These are phyloP conservation scores for Turritis glabra DNA, from an alignment of 345 rosid genomes.

Conservation along the genomic window DNA sequence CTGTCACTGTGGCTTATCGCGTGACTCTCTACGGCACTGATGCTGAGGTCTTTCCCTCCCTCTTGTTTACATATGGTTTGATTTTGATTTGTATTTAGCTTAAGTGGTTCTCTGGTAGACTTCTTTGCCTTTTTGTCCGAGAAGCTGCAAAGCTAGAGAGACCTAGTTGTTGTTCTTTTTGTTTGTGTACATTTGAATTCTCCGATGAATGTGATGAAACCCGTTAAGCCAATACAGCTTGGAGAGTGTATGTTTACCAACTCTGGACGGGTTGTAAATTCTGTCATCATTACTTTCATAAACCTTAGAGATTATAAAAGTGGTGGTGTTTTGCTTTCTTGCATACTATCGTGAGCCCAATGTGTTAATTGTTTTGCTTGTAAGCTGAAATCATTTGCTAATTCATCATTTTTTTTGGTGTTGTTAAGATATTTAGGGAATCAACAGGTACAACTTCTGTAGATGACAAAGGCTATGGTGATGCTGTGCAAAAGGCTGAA, in stretches of 20 bases:
- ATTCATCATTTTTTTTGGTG: background rate
- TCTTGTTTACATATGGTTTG: background rate
- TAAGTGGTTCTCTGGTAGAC: conserved; percentile 1
- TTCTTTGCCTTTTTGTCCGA: background rate
- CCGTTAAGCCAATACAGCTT: background rate
- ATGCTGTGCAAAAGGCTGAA: conserved; percentile 88
- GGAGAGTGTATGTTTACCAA: background rate
- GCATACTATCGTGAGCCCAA: background rate
- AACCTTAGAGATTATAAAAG: background rate
- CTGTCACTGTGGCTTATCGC: conserved; percentile 79
- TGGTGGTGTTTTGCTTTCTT: background rate
- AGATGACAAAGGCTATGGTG: conserved; percentile 63
- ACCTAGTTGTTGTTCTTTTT: background rate
- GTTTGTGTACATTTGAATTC: conserved; percentile 2
- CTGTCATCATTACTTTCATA: background rate
- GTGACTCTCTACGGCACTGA: conserved; percentile 82
- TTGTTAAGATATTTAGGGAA: conserved; percentile 57
- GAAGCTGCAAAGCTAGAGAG: conserved; percentile 1
- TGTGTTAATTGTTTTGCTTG: conserved; percentile 1
- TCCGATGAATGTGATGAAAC: background rate
- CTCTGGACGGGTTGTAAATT: background rate
- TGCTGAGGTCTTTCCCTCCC: conserved; percentile 63
- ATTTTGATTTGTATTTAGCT: conserved; percentile 9
- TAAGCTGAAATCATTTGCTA: background rate
- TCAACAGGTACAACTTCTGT: conserved; percentile 75